A percentile compares a stretch with the other conserved stretches of the same genome.
These are phyloP conservation scores for Phytophthora sansomeana DNA, from an alignment of 352 stramenopile species.

Conservation along the genomic window DNA sequence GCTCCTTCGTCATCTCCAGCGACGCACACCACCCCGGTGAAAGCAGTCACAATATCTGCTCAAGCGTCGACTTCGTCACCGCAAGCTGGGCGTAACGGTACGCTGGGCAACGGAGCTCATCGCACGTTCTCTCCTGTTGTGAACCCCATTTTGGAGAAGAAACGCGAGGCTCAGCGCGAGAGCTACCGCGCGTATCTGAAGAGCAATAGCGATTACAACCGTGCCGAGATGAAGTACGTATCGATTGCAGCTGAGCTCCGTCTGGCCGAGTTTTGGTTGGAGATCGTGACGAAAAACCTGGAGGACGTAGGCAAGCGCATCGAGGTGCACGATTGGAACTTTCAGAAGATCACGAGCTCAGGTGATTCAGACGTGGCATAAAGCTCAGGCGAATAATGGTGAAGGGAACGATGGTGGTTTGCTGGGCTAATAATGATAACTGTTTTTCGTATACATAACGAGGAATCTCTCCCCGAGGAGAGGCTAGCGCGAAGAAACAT, in stretches of 20 bases:
- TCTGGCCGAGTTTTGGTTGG: slow-evolving; percentile 77
- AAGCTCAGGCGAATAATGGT: slow-evolving; percentile 5
- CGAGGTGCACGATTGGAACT: slow-evolving; percentile 83
- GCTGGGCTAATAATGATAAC: slow-evolving; percentile 44
- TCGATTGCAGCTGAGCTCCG: slow-evolving; percentile 60
- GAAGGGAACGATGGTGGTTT: neutral
- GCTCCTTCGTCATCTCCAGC: slow-evolving; percentile 24
- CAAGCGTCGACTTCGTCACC: slow-evolving; percentile 26
- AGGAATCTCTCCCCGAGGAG: slow-evolving; percentile 31
- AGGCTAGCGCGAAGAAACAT: slow-evolving; percentile 28
- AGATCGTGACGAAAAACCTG: slow-evolving; percentile 64
- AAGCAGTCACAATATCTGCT: slow-evolving; percentile 18
- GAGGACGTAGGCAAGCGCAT: slow-evolving; percentile 81
- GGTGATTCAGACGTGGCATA: slow-evolving; percentile 32
- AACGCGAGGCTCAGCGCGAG: slow-evolving; percentile 47
- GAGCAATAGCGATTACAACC: slow-evolving; percentile 62
- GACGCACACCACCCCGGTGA: slow-evolving; percentile 19
- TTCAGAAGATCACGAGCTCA: slow-evolving; percentile 61
- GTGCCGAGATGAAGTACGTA: slow-evolving; percentile 64
- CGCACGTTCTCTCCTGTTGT: slow-evolving; percentile 22
- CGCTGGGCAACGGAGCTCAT: slow-evolving; percentile 14
- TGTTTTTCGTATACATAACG: slow-evolving; percentile 44
- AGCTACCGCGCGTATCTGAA: slow-evolving; percentile 63
- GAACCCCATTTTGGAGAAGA: slow-evolving; percentile 51
- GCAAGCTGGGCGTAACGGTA: slow-evolving; percentile 14